Evolutionary conservation across 352 stramenopile species (phyloP).

Genomic region (Pythium sukuiense): DNA sequence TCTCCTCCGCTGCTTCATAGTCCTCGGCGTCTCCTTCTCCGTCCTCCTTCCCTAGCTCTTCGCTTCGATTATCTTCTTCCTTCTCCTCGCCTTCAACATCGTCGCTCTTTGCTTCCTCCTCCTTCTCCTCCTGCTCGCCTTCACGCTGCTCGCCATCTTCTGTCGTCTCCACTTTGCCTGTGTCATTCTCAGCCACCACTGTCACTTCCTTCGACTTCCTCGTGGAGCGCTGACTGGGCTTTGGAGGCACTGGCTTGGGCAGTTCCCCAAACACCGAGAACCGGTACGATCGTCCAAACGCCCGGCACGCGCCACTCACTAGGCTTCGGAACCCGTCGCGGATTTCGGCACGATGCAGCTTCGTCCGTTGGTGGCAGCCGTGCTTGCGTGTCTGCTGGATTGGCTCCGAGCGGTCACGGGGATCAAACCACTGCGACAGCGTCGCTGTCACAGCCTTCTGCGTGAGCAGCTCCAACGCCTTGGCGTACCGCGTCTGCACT

Average conservation of each 20-base stretch:
- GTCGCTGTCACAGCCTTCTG: slow-evolving; percentile 19
- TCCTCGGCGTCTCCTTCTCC: not conserved
- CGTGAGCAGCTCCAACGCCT: slow-evolving; percentile 13
- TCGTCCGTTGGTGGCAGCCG: slow-evolving; percentile 9
- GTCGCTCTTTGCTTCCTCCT: not conserved
- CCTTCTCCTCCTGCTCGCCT: not conserved
- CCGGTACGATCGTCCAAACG: not conserved
- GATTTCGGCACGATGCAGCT: slow-evolving; percentile 8
- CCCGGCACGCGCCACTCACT: slow-evolving; percentile 14
- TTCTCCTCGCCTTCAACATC: not conserved
- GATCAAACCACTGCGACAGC: slow-evolving; percentile 24
- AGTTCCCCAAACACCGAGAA: slow-evolving; percentile 22
- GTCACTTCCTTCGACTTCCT: not conserved
- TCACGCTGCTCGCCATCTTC: no score
- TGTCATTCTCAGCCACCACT: not conserved
- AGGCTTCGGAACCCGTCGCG: slow-evolving; percentile 1
- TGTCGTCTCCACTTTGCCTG: no score
- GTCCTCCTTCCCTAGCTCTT: not conserved
- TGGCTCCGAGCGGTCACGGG: slow-evolving; percentile 6
- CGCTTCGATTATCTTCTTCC: not conserved
- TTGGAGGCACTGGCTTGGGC: not conserved
- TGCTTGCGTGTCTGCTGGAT: not conserved
- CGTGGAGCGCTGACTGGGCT: not conserved
- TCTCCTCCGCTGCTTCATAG: not conserved
- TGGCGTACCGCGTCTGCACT: slow-evolving; percentile 14